Conservation (phyloP, 2,329 filamentous ascomycete genomes). For the Paecilomyces fulvus region DNA sequence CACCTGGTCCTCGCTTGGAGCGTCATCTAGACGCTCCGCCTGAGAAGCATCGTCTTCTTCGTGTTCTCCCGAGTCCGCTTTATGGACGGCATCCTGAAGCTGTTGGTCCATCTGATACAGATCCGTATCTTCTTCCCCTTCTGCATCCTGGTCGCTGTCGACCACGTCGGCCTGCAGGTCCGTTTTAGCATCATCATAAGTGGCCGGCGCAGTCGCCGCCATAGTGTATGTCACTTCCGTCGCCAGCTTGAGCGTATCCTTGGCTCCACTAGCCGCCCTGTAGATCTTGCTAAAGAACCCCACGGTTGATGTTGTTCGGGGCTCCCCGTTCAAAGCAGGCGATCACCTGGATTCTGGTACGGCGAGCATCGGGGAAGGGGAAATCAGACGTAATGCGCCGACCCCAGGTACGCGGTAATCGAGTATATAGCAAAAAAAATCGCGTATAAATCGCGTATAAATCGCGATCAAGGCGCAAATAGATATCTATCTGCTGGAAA, state of each 20-base stretch:
- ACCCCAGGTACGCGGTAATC: constrained; percentile 9
- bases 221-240: constrained; percentile 30
- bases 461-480: neutral
- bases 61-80: constrained; percentile 25
- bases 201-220: constrained; percentile 33
- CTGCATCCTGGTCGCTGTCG: constrained; percentile 37
- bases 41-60: constrained; percentile 24
- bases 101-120: constrained; percentile 33
- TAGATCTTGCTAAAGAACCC: constrained; percentile 6
- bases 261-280: constrained; percentile 2
- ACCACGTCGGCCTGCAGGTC: constrained; percentile 23
- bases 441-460: neutral
- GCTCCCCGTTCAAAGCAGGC: constrained; percentile 16
- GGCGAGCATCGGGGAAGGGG: constrained; percentile 16
- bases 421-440: neutral
- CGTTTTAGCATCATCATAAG: constrained; percentile 25
- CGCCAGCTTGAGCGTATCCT: constrained; percentile 25
- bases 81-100: constrained; percentile 29
- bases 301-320: constrained; percentile 4
- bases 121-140: constrained; percentile 37
- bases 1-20: constrained; percentile 10
- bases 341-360: constrained; percentile 18
- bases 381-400: constrained; percentile 3
- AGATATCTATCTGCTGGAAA: neutral
- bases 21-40: constrained; percentile 25